A percentile compares a stretch with the other conserved stretches of the same genome.
Conservation (phyloP, 345 rosid genomes). For the Populus euphratica region DNA sequence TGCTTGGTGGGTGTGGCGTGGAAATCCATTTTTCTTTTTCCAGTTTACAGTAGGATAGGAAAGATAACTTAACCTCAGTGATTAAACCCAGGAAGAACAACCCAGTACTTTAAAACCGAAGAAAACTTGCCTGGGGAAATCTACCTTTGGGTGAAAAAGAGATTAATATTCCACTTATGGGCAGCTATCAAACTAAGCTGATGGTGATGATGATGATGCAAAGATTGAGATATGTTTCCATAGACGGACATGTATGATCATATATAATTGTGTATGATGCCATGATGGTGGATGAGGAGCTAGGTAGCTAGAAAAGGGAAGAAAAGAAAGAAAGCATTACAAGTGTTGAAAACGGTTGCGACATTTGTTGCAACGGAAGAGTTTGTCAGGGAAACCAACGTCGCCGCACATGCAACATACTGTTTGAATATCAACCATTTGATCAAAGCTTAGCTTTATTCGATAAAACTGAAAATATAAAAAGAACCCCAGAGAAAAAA, state of each 20-base stretch:
- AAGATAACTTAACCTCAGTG: neutral
- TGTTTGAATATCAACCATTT: constrained; percentile 77
- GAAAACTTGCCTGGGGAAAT: neutral
- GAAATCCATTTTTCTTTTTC: constrained; percentile 1
- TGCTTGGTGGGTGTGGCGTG: constrained; percentile 16
- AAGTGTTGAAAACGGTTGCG: constrained; percentile 84
- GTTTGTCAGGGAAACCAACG: constrained; percentile 91
- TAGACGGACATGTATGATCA: neutral
- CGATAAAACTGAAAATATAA: neutral
- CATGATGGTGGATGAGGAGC: neutral
- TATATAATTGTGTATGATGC: neutral
- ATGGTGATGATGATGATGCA: neutral
- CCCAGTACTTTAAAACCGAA: neutral
- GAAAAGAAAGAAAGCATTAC: constrained; percentile 32
- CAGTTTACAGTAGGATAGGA: neutral
- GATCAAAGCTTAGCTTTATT: neutral
- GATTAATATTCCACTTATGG: constrained; percentile 24
- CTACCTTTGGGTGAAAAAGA: constrained; percentile 5
- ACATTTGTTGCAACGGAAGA: constrained; percentile 91
- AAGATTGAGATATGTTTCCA: neutral
- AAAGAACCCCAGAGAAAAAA: neutral
- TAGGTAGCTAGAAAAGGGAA: neutral
- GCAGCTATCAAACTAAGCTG: constrained; percentile 20
- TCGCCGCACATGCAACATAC: constrained; percentile 99
- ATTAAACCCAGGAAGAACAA: neutral